phyloP scores from a whole-genome alignment of 164 flowering plant genomes.

The Vitis amurensis region DNA sequence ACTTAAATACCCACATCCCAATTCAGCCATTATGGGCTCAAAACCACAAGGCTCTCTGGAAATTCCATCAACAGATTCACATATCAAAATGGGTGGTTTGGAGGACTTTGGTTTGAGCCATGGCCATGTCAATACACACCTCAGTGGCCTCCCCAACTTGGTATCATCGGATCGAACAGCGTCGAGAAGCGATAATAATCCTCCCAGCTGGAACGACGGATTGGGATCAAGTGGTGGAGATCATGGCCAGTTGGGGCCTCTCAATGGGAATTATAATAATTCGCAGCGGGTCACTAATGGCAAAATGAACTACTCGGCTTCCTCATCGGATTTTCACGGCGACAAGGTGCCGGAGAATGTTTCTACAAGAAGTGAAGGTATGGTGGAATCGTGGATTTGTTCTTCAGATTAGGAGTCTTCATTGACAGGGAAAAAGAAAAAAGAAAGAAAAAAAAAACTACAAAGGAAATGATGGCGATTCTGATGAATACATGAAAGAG shows the following conservation, averaged over 20 bases:
- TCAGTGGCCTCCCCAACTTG: conserved; percentile 14
- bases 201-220: conserved; percentile 5
- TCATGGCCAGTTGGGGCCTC: conserved; percentile 10
- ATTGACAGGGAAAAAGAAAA: background rate
- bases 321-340: conserved; percentile 25
- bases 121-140: conserved; percentile 9
- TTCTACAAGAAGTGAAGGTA: conserved; percentile 44
- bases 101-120: conserved; percentile 27
- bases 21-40: conserved; percentile 10
- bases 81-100: conserved; percentile 14
- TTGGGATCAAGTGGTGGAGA: background rate
- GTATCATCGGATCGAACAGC: conserved; percentile 6
- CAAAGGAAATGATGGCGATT: conserved; percentile 2
- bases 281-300: conserved; percentile 2
- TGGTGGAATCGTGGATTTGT: conserved; percentile 52
- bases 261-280: conserved; percentile 9
- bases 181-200: conserved; percentile 7
- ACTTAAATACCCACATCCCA: conserved; percentile 6
- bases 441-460: background rate
- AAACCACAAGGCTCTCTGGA: conserved; percentile 16
- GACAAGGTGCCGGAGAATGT: conserved; percentile 22
- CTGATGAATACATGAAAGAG: conserved; percentile 12
- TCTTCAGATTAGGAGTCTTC: conserved; percentile 31
- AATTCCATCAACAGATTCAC: conserved; percentile 7
- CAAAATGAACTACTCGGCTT: conserved; percentile 10